A percentile compares a stretch with the other conserved stretches of the same genome.
Evolutionary conservation across 345 rosid species (phyloP).

Genomic region (Citrus glauca): DNA sequence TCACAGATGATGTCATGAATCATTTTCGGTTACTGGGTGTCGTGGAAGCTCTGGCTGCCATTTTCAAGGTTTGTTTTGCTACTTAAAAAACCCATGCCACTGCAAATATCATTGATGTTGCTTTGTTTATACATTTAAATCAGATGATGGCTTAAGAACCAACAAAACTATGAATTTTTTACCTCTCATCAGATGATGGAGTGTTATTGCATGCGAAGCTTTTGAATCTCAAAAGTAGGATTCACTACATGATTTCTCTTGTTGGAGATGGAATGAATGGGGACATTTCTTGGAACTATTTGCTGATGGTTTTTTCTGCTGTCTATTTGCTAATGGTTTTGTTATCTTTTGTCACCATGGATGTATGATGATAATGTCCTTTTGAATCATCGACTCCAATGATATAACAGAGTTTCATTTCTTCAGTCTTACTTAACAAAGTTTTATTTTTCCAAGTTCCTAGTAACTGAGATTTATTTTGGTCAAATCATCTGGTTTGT

Average conservation of each 20-base stretch:
- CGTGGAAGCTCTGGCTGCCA: slow-evolving; percentile 84
- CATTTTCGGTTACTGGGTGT: slow-evolving; percentile 80
- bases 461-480: neutral
- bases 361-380: neutral
- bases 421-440: neutral
- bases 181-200: neutral
- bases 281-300: neutral
- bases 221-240: neutral
- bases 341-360: neutral
- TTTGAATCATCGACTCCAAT: neutral
- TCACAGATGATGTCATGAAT: slow-evolving; percentile 48
- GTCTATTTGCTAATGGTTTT: neutral
- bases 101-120: neutral
- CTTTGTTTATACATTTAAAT: neutral
- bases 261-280: neutral
- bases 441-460: neutral
- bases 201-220: neutral
- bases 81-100: neutral
- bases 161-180: neutral
- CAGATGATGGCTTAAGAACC: neutral
- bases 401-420: neutral
- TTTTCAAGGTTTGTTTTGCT: slow-evolving; percentile 68
- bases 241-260: neutral
- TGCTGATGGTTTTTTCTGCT: neutral
- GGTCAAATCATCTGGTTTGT: neutral